phyloP scores from a whole-genome alignment of 148 eudicot genomes.

The Talinum fruticosum region DNA sequence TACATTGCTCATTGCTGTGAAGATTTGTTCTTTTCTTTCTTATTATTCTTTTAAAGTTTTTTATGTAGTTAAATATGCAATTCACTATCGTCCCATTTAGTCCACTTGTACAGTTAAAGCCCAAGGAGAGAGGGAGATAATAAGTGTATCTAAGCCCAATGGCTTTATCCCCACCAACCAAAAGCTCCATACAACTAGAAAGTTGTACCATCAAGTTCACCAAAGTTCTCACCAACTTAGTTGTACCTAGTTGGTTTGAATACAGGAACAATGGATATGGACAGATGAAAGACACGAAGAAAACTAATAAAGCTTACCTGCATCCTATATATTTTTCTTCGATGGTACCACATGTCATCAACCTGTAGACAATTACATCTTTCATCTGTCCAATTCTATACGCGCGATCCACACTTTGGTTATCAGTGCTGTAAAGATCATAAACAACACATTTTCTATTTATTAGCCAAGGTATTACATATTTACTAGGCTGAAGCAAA shows the following conservation, averaged over 20 bases:
- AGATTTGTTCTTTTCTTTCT: no score
- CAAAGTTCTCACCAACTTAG: not conserved
- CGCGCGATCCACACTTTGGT: slow-evolving; percentile 98
- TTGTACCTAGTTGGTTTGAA: not conserved
- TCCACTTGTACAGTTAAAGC: not conserved
- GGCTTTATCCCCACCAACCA: not conserved
- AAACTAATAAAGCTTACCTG: slow-evolving; percentile 50
- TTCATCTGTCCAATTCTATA: slow-evolving; percentile 95
- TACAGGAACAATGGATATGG: not conserved
- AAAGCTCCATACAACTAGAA: not conserved
- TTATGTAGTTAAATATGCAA: not conserved
- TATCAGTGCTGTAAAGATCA: slow-evolving; percentile 69
- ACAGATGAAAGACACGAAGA: not conserved
- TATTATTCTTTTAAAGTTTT: not conserved
- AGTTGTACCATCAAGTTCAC: not conserved
- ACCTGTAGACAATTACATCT: slow-evolving; percentile 89
- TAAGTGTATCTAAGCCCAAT: not conserved
- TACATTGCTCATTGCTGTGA: not conserved
- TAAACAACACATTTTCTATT: not conserved
- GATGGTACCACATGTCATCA: slow-evolving; percentile 94
- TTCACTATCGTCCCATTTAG: not conserved
- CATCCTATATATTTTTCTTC: slow-evolving; percentile 96
- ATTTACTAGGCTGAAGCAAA: not conserved
- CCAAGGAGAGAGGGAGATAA: not conserved
- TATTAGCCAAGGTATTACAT: not conserved